These are phyloP conservation scores for Corymbia maculata DNA, from an alignment of 345 rosid species.

Conservation along the genomic window DNA sequence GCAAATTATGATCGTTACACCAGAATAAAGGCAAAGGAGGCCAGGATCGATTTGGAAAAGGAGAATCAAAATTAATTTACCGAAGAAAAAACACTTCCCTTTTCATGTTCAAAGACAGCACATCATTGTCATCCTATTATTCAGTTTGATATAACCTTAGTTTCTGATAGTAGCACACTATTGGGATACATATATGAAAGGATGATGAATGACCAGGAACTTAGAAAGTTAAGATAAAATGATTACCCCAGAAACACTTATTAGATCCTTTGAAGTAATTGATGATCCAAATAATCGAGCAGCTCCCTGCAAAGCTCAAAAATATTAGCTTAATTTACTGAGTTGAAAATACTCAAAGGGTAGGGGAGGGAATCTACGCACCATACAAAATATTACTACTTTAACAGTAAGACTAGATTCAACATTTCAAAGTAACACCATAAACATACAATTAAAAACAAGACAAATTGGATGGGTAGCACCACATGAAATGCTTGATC, in stretches of 20 bases:
- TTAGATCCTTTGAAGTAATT: slow-evolving; percentile 66
- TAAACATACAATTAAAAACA: neutral
- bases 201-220: neutral
- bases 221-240: neutral
- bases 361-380: neutral
- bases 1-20: neutral
- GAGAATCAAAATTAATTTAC: neutral
- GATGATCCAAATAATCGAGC: slow-evolving; percentile 90
- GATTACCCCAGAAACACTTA: slow-evolving; percentile 86
- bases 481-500: neutral
- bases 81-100: neutral
- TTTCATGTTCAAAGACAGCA: neutral
- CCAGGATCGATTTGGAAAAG: neutral
- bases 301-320: slow-evolving; percentile 65
- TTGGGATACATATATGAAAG: neutral
- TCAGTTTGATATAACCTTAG: neutral
- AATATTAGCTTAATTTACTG: neutral
- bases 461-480: neutral
- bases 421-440: neutral
- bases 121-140: neutral
- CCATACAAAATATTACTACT: neutral
- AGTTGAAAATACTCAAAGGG: neutral
- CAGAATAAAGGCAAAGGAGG: neutral
- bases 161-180: neutral
- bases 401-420: neutral